These are phyloP conservation scores for Sugiyamaella novakii DNA, from an alignment of 1,139 yeast species.

Conservation along the genomic window DNA sequence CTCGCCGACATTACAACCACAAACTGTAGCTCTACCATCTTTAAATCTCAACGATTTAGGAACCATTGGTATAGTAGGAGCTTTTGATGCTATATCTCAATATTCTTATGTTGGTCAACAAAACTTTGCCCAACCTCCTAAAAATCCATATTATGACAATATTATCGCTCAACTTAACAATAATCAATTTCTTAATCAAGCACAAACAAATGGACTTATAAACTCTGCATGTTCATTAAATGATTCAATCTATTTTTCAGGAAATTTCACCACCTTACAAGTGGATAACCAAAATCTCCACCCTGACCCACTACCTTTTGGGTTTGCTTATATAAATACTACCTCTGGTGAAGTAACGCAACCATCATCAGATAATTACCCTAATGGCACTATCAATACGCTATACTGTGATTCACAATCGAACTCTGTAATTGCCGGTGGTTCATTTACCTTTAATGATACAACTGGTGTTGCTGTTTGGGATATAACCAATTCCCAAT, in stretches of 20 bases:
- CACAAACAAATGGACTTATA: conserved; percentile 38
- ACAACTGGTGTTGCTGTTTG: conserved; percentile 70
- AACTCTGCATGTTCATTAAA: conserved; percentile 44
- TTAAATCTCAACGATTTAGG: conserved; percentile 40
- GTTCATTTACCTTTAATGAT: conserved; percentile 60
- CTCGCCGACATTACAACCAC: conserved; percentile 5
- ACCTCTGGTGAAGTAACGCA: conserved; percentile 47
- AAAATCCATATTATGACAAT: conserved; percentile 29
- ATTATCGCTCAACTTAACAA: conserved; percentile 33
- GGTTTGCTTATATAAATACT: conserved; percentile 60
- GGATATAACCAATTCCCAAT: conserved; percentile 50
- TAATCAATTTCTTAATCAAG: conserved; percentile 27
- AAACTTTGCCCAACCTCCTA: conserved; percentile 23
- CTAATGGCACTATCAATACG: conserved; percentile 56
- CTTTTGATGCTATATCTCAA: conserved; percentile 60
- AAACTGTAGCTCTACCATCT: conserved; percentile 35
- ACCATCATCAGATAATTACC: conserved; percentile 31
- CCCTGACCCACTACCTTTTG: conserved; percentile 45
- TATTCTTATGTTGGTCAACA: conserved; percentile 58
- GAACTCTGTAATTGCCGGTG: conserved; percentile 73
- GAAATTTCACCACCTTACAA: conserved; percentile 43
- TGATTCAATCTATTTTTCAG: conserved; percentile 51
- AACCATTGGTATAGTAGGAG: conserved; percentile 63
- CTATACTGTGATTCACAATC: conserved; percentile 53
- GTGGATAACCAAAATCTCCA: conserved; percentile 32